Base-by-base conservation (phyloP, 129 eudicot species). In the Flaveria bidentis region DNA sequence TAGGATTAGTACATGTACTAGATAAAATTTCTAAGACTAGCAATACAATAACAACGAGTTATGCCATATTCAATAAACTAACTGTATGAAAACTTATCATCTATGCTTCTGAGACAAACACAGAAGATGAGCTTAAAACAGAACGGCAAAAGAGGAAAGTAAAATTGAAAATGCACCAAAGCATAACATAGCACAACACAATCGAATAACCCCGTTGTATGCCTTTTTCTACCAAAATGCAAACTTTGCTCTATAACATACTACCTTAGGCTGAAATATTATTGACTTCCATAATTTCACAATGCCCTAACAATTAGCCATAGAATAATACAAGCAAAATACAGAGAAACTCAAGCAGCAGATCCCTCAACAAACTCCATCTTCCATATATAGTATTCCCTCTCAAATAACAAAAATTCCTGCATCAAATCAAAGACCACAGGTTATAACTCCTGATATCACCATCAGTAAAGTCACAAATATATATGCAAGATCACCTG, bases 371-470 rank as follows among this genome's bases (percentile, higher is more conserved):
- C 77, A 46, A 76, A 86, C 80, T 86, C 96, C 98, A 90, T 82
- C 80, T 85, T 82, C 82, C 81, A 78, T 82, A 91, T 87, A 2
- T 86, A 74, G 84, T 86, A 91, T 44, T 94, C 99, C 79, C 97
- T 83, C 87, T 91, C 97, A n/a, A 83, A 91, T 46, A 94, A 67
- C 51, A 94, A 81, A 36, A 94, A 88, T 77, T 93, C 98, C 96
- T 92, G 88, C 4, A 61, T 33, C 44, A 66, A 65, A 45, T 6
- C 28, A n/a, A 58, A 39, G n/a, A 2, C 41, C 12, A 28, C 1
- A 57, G 46, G 42, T 42, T 28, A 51, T 18, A 61, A 63, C 56
- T 28, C 18, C 13, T 76, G 33, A 69, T 49, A 49, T 13, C 53
- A 61, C 20, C 23, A 49, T 49, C 53, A 49, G 52, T 11, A 73